Evolutionary conservation across 1,284 basidiomycete species (phyloP).

Genomic region (Ceratobasidium sp.): DNA sequence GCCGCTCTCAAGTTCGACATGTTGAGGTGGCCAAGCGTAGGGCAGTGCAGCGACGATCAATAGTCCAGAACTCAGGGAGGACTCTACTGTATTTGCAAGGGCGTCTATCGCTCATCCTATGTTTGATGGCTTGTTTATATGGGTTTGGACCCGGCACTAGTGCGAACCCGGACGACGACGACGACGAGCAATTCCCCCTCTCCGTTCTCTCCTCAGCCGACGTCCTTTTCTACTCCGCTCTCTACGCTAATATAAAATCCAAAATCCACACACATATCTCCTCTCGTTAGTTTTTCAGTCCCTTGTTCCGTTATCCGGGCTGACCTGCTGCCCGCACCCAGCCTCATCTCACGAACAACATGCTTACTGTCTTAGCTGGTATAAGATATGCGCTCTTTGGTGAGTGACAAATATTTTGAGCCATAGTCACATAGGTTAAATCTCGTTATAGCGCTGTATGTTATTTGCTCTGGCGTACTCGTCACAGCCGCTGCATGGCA

Average conservation of each 20-base stretch:
- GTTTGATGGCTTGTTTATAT: constrained; percentile 25
- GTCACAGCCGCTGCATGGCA: constrained; percentile 37
- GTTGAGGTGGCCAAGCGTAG: no score
- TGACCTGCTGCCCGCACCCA: constrained; percentile 8
- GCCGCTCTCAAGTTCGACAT: no score
- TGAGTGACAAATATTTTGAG: not conserved
- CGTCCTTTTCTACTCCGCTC: not conserved
- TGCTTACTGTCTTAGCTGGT: constrained; percentile 42
- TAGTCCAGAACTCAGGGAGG: constrained; percentile 10
- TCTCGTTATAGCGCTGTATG: constrained; percentile 27
- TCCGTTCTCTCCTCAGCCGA: constrained; percentile 11
- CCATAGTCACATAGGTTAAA: not conserved
- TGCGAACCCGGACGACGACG: constrained; percentile 23
- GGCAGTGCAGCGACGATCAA: no score
- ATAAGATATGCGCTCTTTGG: constrained; percentile 42
- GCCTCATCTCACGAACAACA: constrained; percentile 40
- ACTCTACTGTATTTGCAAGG: not conserved
- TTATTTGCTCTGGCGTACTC: constrained; percentile 36
- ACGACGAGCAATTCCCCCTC: constrained; percentile 22
- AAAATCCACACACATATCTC: no score
- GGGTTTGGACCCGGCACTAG: constrained; percentile 19
- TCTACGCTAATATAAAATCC: no score
- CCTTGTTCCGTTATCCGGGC: not conserved
- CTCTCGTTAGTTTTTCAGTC: not conserved
- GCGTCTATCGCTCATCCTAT: constrained; percentile 7